Conservation (phyloP, 179 eudicot genomes). For the Beta lomatogona region DNA sequence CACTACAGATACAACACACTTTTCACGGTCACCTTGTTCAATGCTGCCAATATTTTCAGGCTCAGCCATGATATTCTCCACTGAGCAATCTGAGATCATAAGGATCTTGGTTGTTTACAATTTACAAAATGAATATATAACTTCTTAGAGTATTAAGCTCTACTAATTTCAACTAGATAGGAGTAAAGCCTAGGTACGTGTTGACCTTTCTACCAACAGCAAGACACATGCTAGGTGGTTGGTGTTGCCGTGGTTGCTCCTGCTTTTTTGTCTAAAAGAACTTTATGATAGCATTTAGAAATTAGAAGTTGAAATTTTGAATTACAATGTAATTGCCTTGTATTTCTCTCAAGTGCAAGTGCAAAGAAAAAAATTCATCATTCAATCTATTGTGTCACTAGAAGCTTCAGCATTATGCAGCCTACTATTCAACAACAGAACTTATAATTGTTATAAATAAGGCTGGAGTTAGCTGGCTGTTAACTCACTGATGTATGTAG, state of each 20-base stretch:
- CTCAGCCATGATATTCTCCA: conserved; percentile 12
- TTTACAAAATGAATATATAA: neutral
- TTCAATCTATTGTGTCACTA: neutral
- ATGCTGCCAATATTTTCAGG: conserved; percentile 22
- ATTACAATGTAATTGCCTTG: neutral
- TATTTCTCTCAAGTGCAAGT: neutral
- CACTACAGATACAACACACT: conserved; percentile 10
- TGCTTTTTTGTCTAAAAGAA: neutral
- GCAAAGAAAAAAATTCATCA: neutral
- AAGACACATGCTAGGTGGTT: neutral
- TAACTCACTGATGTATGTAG: neutral
- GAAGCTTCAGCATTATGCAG: neutral
- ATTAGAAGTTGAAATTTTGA: neutral
- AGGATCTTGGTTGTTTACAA: neutral
- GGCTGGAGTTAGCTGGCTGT: neutral
- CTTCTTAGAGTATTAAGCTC: neutral
- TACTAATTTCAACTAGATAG: neutral
- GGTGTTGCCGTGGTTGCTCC: neutral
- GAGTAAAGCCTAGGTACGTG: neutral
- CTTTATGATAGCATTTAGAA: neutral
- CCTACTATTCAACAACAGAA: neutral
- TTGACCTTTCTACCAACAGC: neutral
- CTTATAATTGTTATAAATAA: neutral
- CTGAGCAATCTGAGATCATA: conserved; percentile 20
- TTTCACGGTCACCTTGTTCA: conserved; percentile 22